A percentile compares a stretch with the other conserved stretches of the same genome.
phyloP scores from a whole-genome alignment of 768 basidiomycete genomes.

The Cytidiella melzeri region DNA sequence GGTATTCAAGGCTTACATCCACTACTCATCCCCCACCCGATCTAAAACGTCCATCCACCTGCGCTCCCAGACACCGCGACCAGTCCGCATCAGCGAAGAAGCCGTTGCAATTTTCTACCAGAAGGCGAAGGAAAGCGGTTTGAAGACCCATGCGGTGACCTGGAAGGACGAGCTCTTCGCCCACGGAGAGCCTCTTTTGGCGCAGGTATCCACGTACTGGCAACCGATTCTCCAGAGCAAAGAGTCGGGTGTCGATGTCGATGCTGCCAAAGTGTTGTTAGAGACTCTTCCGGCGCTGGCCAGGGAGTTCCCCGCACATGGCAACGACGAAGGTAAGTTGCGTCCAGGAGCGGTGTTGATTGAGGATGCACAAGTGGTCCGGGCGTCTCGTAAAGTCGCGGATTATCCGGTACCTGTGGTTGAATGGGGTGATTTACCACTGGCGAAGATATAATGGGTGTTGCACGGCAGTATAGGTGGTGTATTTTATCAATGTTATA shows the following conservation, averaged over 20 bases:
- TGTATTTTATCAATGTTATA: too few species aligned
- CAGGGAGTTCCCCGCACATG: constrained; percentile 47
- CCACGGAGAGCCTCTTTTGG: constrained; percentile 48
- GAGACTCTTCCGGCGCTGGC: constrained; percentile 52
- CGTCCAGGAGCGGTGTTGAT: constrained; percentile 52
- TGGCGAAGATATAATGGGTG: constrained; percentile 46
- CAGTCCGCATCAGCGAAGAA: constrained; percentile 54
- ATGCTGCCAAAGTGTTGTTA: constrained; percentile 38
- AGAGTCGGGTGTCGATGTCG: constrained; percentile 28
- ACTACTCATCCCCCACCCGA: constrained; percentile 62
- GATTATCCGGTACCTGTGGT: constrained; percentile 62
- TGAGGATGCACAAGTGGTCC: constrained; percentile 62
- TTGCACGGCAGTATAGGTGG: too few species aligned
- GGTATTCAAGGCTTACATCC: constrained; percentile 64
- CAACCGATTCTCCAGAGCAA: constrained; percentile 33
- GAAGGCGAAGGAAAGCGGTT: constrained; percentile 39
- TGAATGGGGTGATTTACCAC: constrained; percentile 68
- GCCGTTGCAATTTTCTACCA: constrained; percentile 59
- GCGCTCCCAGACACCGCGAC: constrained; percentile 58
- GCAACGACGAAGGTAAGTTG: constrained; percentile 41
- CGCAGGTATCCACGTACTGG: constrained; percentile 66
- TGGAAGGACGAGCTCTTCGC: constrained; percentile 46
- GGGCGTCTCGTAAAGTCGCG: constrained; percentile 46
- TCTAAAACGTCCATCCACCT: constrained; percentile 84
- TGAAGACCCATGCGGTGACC: constrained; percentile 44